These are phyloP conservation scores for Symbiotaphrina buchneri DNA, from an alignment of 495 filamentous ascomycete species.

Conservation along the genomic window DNA sequence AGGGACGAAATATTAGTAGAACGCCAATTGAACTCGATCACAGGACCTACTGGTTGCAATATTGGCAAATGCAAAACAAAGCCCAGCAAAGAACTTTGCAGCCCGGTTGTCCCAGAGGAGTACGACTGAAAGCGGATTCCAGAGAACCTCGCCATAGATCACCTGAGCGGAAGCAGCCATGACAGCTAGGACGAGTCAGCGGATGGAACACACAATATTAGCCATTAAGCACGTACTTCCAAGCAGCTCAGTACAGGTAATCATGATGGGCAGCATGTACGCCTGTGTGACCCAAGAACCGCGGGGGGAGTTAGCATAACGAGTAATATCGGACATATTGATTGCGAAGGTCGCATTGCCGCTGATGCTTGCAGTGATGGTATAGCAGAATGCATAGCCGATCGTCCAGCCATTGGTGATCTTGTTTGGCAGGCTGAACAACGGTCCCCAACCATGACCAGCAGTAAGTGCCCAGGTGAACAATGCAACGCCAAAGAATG, in stretches of 20 bases:
- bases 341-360: conserved; percentile 19
- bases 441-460: conserved; percentile 18
- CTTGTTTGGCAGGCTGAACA: conserved; percentile 13
- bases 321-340: conserved; percentile 18
- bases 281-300: conserved; percentile 18
- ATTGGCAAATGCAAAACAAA: conserved; percentile 18
- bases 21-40: conserved; percentile 12
- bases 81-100: too few species aligned
- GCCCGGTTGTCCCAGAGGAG: conserved; percentile 17
- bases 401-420: conserved; percentile 7
- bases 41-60: conserved; percentile 14
- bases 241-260: too few species aligned
- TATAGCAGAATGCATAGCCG: conserved; percentile 17
- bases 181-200: conserved; percentile 18
- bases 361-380: conserved; percentile 18
- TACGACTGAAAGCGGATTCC: too few species aligned
- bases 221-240: background rate
- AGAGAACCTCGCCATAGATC: too few species aligned
- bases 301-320: conserved; percentile 14
- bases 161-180: conserved; percentile 16
- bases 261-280: conserved; percentile 9
- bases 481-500: conserved; percentile 11
- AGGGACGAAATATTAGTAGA: conserved; percentile 11
- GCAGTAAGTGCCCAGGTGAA: conserved; percentile 17
- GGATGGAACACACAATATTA: conserved; percentile 16